phyloP scores from a whole-genome alignment of 129 eudicot genomes.

The Kitagawia praeruptora region DNA sequence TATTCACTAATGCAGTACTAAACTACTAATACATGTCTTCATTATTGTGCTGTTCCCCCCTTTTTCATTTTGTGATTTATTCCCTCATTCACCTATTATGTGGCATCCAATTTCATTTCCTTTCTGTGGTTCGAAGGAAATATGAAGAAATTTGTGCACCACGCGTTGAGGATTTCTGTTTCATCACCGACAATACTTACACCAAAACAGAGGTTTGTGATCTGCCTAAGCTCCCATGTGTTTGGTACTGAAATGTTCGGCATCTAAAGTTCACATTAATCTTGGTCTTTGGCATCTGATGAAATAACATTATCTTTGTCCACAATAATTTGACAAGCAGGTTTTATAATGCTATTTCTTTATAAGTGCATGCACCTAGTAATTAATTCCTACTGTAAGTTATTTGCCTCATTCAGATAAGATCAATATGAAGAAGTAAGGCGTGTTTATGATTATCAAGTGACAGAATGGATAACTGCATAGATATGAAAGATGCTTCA shows the following conservation, averaged over 20 bases:
- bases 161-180: conserved; percentile 59
- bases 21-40: background rate
- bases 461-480: background rate
- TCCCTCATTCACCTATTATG: background rate
- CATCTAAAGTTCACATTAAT: background rate
- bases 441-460: background rate
- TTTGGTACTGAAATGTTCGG: background rate
- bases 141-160: conserved; percentile 72
- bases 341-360: background rate
- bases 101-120: background rate
- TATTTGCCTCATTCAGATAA: background rate
- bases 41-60: background rate
- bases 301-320: background rate
- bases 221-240: background rate
- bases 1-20: background rate
- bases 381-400: background rate
- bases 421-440: background rate
- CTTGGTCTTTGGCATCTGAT: background rate
- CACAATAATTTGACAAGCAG: background rate
- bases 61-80: background rate
- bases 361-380: background rate
- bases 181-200: conserved; percentile 67
- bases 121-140: conserved; percentile 36
- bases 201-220: conserved; percentile 57
- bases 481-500: background rate